Evolutionary conservation across 2,329 filamentous ascomycete species (phyloP).

Genomic region (Fusarium sulawesiense): DNA sequence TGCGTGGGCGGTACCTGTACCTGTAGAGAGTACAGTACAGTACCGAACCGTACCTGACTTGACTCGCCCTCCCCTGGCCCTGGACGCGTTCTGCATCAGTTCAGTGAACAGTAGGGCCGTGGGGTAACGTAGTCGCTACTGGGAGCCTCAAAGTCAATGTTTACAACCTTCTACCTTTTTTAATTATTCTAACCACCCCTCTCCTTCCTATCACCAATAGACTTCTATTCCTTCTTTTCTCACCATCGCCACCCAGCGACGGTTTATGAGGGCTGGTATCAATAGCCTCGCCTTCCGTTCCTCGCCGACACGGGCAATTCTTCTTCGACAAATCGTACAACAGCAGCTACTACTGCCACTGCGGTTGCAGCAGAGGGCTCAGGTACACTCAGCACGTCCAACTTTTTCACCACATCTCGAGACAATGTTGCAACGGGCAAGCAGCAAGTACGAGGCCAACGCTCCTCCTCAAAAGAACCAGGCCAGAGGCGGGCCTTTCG

Average conservation of each 20-base stretch:
- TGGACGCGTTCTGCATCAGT: slow-evolving; percentile 31
- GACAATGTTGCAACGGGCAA: slow-evolving; percentile 53
- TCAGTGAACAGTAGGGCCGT: slow-evolving; percentile 5
- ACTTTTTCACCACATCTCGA: slow-evolving; percentile 33
- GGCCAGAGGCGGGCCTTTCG: slow-evolving; percentile 62
- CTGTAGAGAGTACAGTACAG: background rate
- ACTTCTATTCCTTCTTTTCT: background rate
- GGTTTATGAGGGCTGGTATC: slow-evolving; percentile 54
- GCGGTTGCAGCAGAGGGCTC: slow-evolving; percentile 30
- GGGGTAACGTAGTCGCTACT: slow-evolving; percentile 4
- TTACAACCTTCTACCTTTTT: background rate
- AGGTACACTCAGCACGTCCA: slow-evolving; percentile 39
- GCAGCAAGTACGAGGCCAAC: slow-evolving; percentile 54
- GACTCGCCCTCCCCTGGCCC: background rate
- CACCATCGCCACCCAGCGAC: slow-evolving; percentile 1
- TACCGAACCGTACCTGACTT: background rate
- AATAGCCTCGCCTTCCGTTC: slow-evolving; percentile 49
- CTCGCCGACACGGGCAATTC: slow-evolving; percentile 51
- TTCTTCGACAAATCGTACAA: slow-evolving; percentile 40
- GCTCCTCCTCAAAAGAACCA: slow-evolving; percentile 49
- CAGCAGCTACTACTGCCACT: slow-evolving; percentile 21
- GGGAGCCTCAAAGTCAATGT: slow-evolving; percentile 3
- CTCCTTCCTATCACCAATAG: background rate
- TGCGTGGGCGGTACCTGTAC: slow-evolving; percentile 1
- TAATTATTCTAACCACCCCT: background rate